These are phyloP conservation scores for Fusarium heterosporum DNA, from an alignment of 2,329 filamentous ascomycete species.

Conservation along the genomic window DNA sequence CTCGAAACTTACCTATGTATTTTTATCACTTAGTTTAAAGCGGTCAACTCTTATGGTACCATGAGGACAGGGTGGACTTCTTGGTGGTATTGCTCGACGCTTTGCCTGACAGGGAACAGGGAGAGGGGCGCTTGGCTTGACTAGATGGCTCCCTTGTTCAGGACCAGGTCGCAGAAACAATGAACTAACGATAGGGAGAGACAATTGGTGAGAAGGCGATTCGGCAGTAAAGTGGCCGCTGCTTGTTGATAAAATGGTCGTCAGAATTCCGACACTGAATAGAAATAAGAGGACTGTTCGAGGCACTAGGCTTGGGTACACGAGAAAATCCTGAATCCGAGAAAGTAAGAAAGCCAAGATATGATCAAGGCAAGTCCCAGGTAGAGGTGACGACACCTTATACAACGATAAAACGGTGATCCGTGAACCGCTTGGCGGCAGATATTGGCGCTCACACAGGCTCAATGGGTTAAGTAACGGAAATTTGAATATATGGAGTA, in stretches of 20 bases:
- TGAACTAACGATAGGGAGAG: constrained; percentile 29
- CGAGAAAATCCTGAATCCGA: constrained; percentile 14
- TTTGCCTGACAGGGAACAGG: constrained; percentile 42
- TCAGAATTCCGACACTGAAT: constrained; percentile 1
- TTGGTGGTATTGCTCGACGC: constrained; percentile 40
- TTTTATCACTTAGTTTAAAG: no score
- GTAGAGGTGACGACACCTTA: constrained; percentile 26
- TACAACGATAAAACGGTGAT: constrained; percentile 11
- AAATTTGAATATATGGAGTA: not conserved
- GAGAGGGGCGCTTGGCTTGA: constrained; percentile 35
- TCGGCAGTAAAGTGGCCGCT: constrained; percentile 16
- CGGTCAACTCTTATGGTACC: no score
- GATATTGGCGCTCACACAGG: constrained; percentile 2
- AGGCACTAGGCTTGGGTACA: constrained; percentile 1
- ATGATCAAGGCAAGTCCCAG: constrained; percentile 30
- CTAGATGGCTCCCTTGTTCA: constrained; percentile 21
- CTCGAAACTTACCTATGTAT: no score
- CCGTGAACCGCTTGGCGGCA: constrained; percentile 21
- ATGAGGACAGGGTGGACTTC: constrained; percentile 29
- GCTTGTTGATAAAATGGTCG: constrained; percentile 19
- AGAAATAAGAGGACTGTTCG: constrained; percentile 27
- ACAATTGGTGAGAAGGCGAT: constrained; percentile 30
- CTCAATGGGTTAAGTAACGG: not conserved
- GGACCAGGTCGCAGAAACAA: constrained; percentile 13
- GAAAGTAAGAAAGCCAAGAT: constrained; percentile 31